phyloP scores from a whole-genome alignment of 345 rosid genomes.

The Euphorbia pulcherrima region DNA sequence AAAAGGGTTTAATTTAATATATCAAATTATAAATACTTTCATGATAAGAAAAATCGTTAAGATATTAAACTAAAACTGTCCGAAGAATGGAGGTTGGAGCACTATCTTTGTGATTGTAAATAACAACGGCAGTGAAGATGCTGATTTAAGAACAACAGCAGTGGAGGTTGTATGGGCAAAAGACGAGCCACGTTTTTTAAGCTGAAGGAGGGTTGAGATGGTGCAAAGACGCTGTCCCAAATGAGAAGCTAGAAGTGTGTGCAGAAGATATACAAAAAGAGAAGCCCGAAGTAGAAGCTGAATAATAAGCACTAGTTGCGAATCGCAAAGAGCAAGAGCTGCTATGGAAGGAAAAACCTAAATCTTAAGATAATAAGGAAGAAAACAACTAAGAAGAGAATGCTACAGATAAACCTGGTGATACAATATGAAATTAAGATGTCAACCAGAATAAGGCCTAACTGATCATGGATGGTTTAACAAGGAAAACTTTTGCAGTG shows the following conservation, averaged over 20 bases:
- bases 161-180: conserved; percentile 35
- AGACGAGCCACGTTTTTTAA: conserved; percentile 38
- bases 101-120: conserved; percentile 50
- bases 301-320: conserved; percentile 21
- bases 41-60: not conserved
- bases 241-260: conserved; percentile 43
- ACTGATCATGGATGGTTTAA: no score
- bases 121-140: conserved; percentile 37
- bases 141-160: conserved; percentile 29
- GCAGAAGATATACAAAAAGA: conserved; percentile 21
- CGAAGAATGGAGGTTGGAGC: not conserved
- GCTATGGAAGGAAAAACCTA: conserved; percentile 41
- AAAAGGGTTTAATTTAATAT: not conserved
- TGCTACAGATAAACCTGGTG: not conserved
- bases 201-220: conserved; percentile 42
- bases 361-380: not conserved
- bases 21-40: not conserved
- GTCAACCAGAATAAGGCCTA: no score
- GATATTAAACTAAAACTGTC: not conserved
- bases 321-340: conserved; percentile 28
- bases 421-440: no score
- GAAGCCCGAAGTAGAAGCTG: conserved; percentile 10
- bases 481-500: no score
- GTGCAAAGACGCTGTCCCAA: conserved; percentile 36
- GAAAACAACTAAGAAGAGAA: not conserved